Percentiles rank a stretch among this genome's conserved stretches.
Conservation (phyloP, 345 rosid species). For the Hypericum perforatum region DNA sequence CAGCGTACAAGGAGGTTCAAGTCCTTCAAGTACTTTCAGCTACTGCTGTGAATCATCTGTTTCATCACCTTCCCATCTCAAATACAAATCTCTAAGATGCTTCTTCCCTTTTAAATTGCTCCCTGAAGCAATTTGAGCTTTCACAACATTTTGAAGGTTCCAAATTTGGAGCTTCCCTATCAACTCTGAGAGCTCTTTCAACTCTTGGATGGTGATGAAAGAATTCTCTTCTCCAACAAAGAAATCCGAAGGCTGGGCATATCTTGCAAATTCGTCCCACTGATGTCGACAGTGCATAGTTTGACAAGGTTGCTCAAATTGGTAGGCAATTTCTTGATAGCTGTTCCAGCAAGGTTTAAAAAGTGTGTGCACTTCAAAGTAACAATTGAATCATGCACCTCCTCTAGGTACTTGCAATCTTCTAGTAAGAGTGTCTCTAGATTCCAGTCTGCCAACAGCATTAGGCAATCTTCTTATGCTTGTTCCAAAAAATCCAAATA, state of each 20-base stretch:
- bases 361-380: not conserved
- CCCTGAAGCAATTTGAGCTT: no score
- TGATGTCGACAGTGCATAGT: not conserved
- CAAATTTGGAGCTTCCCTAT: not conserved
- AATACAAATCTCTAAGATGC: not conserved
- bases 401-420: no score
- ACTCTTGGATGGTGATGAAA: not conserved
- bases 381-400: no score
- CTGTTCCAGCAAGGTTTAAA: not conserved
- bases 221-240: no score
- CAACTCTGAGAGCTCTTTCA: not conserved
- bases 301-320: not conserved
- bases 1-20: not conserved
- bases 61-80: not conserved
- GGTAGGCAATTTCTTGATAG: not conserved
- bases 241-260: not conserved
- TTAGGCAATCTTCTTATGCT: no score
- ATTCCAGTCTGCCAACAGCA: not conserved
- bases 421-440: not conserved
- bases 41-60: not conserved
- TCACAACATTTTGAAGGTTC: no score
- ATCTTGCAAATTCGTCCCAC: not conserved
- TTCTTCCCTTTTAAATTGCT: slow-evolving; percentile 5
- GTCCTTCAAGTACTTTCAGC: no score
- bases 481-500: not conserved